A percentile compares a stretch with the other conserved stretches of the same genome.
Conservation (phyloP, 352 stramenopile genomes). For the Peronospora destructor region DNA sequence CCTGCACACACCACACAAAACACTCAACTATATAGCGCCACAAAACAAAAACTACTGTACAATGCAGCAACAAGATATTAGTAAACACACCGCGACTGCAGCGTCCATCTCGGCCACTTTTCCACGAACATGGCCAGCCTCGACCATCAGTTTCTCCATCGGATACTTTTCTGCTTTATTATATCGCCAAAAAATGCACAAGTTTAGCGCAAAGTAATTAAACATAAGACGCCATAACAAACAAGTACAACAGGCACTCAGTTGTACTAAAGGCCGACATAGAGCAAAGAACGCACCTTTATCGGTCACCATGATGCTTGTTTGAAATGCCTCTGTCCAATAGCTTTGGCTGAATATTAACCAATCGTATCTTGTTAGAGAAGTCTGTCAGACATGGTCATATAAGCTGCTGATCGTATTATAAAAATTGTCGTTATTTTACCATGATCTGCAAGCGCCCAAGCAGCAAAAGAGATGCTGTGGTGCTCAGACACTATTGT, state of each 20-base stretch:
- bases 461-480: too few relatives aligned
- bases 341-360: not conserved
- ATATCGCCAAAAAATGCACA: constrained; percentile 15
- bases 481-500: too few relatives aligned
- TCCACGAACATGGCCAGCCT: constrained; percentile 45
- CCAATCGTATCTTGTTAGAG: not conserved
- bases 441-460: too few relatives aligned
- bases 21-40: not conserved
- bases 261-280: constrained; percentile 1
- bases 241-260: constrained; percentile 1
- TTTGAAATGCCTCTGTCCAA: not conserved
- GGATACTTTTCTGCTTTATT: constrained; percentile 30
- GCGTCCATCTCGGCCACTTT: constrained; percentile 45
- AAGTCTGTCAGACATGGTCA: too few relatives aligned
- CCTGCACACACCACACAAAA: constrained; percentile 25
- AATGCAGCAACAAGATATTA: not conserved
- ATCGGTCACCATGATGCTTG: constrained; percentile 24
- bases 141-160: constrained; percentile 49
- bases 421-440: too few relatives aligned
- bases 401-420: too few relatives aligned
- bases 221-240: not conserved
- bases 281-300: constrained; percentile 29
- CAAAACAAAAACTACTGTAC: not conserved
- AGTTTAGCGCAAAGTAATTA: constrained; percentile 2
- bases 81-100: constrained; percentile 35